Base-by-base conservation (phyloP, 75 land plant species). In the Pinus taeda region DNA sequence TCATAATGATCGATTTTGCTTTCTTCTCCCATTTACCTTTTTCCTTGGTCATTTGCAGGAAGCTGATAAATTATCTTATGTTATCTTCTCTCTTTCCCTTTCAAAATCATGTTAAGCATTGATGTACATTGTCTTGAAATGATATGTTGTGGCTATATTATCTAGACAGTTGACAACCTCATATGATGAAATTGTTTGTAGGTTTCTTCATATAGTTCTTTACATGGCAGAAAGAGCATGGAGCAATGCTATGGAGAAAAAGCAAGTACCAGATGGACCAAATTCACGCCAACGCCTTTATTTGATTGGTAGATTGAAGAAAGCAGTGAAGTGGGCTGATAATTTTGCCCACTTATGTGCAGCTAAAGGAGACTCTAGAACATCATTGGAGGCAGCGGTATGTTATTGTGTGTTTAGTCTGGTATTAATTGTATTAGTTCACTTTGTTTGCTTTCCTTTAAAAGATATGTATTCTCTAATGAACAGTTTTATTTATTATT, bases 141-240 rank as follows among this genome's bases (percentile, higher is more conserved):
- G 42, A 13, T 42, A 65, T 65, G 42, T 37, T 69, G 72, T n/a
- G 49, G 49, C 9, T 8, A n/a, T 69, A 11, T 42, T 69, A 22
- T 8, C 49, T 8, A 11, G 24, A n/a, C 11, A 69, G 20, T 8
- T 8, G 42, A 39, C 24, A 69, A n/a, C 45, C 36, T 15, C 3
- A 57, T 22, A 57, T 73, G 2, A 71, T 22, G 9, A 77, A 20
- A 17, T 42, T 56, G 24, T 59, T 76, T 74, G 77, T 78, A 97
- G 99, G 89, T 88, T 79, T 85, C 92, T 97, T 66, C 99, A 97
- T 78, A 33, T 95, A 55, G 81, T 95, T 77, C 89, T 97, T 21
- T 97, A 97, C 75, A 79, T 81, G 79, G 94, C 96, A n/a, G 99
- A 97, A 78, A 90, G 99, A 81, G 99, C 98, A 11, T 97, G 99